Evolutionary conservation across 768 basidiomycete genomes (phyloP).

Genomic region (Pulveroboletus sp.): DNA sequence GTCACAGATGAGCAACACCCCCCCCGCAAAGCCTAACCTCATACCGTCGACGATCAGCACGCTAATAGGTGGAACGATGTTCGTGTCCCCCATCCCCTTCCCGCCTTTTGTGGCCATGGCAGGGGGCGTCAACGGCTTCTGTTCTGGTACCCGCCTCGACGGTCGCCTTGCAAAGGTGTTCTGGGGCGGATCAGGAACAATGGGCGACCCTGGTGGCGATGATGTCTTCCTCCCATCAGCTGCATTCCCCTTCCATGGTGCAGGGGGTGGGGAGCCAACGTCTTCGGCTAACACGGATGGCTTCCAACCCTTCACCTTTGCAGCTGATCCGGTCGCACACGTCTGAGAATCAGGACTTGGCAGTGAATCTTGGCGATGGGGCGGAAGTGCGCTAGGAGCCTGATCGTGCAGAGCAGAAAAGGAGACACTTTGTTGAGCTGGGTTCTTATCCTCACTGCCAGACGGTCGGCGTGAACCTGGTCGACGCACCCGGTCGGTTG

Average conservation of each 20-base stretch:
- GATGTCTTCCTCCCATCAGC: slow-evolving; percentile 29
- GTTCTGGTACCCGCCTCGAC: slow-evolving; percentile 30
- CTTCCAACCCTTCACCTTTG: slow-evolving; percentile 27
- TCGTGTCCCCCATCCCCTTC: slow-evolving; percentile 52
- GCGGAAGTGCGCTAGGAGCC: slow-evolving; percentile 6
- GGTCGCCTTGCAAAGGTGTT: slow-evolving; percentile 27
- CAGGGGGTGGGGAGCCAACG: slow-evolving; percentile 3
- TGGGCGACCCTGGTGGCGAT: slow-evolving; percentile 34
- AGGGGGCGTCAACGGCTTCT: slow-evolving; percentile 24
- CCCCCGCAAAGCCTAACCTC: slow-evolving; percentile 23
- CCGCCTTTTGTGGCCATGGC: slow-evolving; percentile 41
- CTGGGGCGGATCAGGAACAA: slow-evolving; percentile 20
- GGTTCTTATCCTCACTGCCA: slow-evolving; percentile 25
- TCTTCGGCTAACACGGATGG: slow-evolving; percentile 31
- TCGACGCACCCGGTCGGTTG: slow-evolving; percentile 25
- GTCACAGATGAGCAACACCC: slow-evolving; percentile 10
- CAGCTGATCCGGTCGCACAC: not conserved
- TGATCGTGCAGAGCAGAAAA: slow-evolving; percentile 28
- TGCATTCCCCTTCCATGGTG: slow-evolving; percentile 24
- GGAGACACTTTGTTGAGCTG: slow-evolving; percentile 22
- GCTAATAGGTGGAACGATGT: slow-evolving; percentile 92
- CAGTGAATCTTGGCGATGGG: slow-evolving; percentile 23
- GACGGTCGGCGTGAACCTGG: slow-evolving; percentile 26
- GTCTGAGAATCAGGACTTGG: slow-evolving; percentile 20
- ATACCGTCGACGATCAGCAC: slow-evolving; percentile 96